Evolutionary conservation across 2,329 filamentous ascomycete genomes (phyloP).

Genomic region (Aureobasidium namibiae): DNA sequence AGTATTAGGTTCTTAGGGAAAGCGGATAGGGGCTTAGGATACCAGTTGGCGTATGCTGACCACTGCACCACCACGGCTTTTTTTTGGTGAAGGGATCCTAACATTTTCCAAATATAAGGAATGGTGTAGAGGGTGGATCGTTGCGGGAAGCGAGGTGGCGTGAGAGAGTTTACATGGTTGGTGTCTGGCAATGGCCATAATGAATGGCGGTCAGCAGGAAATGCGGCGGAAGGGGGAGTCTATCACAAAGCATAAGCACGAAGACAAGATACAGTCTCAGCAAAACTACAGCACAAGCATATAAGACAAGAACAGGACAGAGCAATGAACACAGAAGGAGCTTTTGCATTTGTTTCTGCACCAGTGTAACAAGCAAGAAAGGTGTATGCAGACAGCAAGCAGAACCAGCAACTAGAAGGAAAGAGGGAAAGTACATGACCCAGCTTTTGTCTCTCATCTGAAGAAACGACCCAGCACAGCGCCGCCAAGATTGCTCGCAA

Average conservation of each 20-base stretch:
- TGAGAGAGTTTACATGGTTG: no score
- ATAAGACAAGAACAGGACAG: background rate
- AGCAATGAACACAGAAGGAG: background rate
- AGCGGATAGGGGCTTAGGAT: no score
- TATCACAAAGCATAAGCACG: background rate
- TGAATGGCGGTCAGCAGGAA: no score
- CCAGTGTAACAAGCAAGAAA: background rate
- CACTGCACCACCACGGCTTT: no score
- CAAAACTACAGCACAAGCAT: background rate
- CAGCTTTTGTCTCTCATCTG: slow-evolving; percentile 24
- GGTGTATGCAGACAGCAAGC: background rate
- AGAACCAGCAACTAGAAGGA: background rate
- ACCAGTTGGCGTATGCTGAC: no score
- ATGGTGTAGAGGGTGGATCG: no score
- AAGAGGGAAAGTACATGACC: background rate
- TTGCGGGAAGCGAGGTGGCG: no score
- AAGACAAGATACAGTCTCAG: background rate
- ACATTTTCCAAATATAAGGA: no score
- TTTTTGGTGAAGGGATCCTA: no score
- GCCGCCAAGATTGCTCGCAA: slow-evolving; percentile 47
- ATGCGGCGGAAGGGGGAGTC: background rate
- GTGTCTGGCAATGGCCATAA: no score
- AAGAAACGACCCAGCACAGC: slow-evolving; percentile 49
- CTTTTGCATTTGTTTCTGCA: background rate
- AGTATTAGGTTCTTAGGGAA: no score